Base-by-base conservation (phyloP, 345 rosid species). In the Orychophragmus violaceus region DNA sequence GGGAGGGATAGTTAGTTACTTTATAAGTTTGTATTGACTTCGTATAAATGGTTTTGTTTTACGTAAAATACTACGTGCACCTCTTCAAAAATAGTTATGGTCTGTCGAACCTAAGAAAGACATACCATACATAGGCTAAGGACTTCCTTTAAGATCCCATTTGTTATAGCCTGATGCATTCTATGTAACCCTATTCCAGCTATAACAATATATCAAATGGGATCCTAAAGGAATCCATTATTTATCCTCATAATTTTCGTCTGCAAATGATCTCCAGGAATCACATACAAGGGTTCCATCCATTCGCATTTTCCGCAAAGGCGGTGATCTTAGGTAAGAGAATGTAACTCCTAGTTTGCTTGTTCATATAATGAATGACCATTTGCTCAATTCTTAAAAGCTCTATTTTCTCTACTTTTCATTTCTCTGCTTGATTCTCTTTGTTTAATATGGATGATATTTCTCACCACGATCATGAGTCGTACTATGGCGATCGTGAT, bases 401-500 rank as follows among this genome's bases (percentile, higher is more conserved):
- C 51, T 36, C 17, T 35, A 3, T 36, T 24, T 33, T 45, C 21
- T 45, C 46, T 16, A 28, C 37, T 54, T 23, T 53, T 41, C 29
- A 30, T 29, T 42, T 17, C 9, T 25, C 18, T 71, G 25, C 9
- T 63, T 62, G 49, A 62, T 21, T 59, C 8, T 51, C 59, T 48
- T n/a, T 53, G 59, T 48, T 33, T 81, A 22, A 73, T 82, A 94
- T 96, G 79, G 95, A 87, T 59, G 97, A 87, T 7, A 90, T 83
- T 66, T 87, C 91, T 53, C 96, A 85, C 70, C 97, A 95, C 67
- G 95, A 91, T 3, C 99, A 95, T 79, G 99, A 95, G 74, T 89
- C 96, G 27, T 95, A 95, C 75, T 91, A 95, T 81, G 99, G 99
- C 76, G 90, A 95, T 81, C 93, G 98, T 68, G 99, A 95, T 78